Percentiles rank a stretch among this genome's conserved stretches.
phyloP scores from a whole-genome alignment of 768 basidiomycete species.

The Russula sp. region DNA sequence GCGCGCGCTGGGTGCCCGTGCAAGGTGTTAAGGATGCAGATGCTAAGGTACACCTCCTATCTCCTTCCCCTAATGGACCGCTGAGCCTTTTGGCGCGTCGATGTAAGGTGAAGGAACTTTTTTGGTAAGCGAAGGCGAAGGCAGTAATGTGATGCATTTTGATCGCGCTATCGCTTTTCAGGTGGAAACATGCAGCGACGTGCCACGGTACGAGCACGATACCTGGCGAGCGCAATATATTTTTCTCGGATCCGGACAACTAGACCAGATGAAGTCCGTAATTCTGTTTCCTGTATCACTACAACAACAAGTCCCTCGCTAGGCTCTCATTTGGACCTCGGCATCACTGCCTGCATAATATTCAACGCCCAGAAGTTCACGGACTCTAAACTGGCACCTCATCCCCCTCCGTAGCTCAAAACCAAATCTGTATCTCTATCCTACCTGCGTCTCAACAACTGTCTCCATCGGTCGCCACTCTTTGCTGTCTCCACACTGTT shows the following conservation, averaged over 20 bases:
- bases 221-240: conserved; percentile 50
- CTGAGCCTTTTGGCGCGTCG: neutral
- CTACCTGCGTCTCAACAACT: neutral
- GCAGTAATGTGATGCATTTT: neutral
- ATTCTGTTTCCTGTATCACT: neutral
- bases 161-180: conserved; percentile 22
- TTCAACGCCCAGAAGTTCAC: neutral
- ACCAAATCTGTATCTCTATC: neutral
- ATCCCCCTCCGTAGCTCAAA: neutral
- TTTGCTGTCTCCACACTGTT: neutral
- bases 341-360: neutral
- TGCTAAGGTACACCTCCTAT: conserved; percentile 44
- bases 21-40: conserved; percentile 71
- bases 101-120: conserved; percentile 59
- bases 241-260: conserved; percentile 40
- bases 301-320: neutral
- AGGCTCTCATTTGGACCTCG: neutral
- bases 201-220: conserved; percentile 60
- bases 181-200: conserved; percentile 80
- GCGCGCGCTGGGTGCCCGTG: conserved; percentile 60
- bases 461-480: neutral
- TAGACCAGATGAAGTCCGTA: conserved; percentile 2
- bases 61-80: neutral
- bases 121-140: conserved; percentile 46
- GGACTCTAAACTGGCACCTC: neutral